Base-by-base conservation (phyloP, 257 asterid species). In the Primulina huaijiensis region DNA sequence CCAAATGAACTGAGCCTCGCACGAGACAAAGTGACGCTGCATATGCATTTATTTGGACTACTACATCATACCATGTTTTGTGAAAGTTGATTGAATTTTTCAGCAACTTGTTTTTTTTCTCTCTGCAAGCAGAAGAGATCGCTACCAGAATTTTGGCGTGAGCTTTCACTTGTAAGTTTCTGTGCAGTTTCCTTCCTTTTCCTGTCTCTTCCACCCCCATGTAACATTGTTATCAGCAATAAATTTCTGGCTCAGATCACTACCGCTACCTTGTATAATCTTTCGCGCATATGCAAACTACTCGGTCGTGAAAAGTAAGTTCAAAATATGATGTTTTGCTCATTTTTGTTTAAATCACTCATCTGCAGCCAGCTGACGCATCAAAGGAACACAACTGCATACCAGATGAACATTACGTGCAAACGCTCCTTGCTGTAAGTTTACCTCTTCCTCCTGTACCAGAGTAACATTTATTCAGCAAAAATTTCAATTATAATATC, bases 351-450 rank as follows among this genome's bases (percentile, higher is more conserved):
- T 11, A 10, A 64, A 56, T 70, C 27, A 72, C 11, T 58, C 27
- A 34, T 76, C 66, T 83, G 85, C 91, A 94, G 99, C 90, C 99
- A 69, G 81, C 88, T 34, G 90, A 85, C 35, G 70, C 78, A 65
- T 88, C 89, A 16, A 85, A 84, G 77, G 95, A 90, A 81, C 99
- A 94, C 78, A 91, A 94, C 76, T 94, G 99, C 69, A 86, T 94
- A 86, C 97, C 99, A 23, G 99, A 94, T 80, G 99, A 94, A 85
- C 99, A 94, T 74, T 94, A 94, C 77, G 96, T 94, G 76, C 97
- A 83, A 75, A 94, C 99, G 69, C 82, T 94, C 82, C 89, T 94
- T 64, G 81, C 96, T 38, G 99, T 91, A 84, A 80, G 97, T 78
- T 76, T 27, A 62, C 68, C 71, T 50, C 35, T 34, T 75, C 61